Evolutionary conservation across 2,329 filamentous ascomycete genomes (phyloP), one percentile per base, ranked within the genome.

Genomic region (Colletotrichum sojae): DNA sequence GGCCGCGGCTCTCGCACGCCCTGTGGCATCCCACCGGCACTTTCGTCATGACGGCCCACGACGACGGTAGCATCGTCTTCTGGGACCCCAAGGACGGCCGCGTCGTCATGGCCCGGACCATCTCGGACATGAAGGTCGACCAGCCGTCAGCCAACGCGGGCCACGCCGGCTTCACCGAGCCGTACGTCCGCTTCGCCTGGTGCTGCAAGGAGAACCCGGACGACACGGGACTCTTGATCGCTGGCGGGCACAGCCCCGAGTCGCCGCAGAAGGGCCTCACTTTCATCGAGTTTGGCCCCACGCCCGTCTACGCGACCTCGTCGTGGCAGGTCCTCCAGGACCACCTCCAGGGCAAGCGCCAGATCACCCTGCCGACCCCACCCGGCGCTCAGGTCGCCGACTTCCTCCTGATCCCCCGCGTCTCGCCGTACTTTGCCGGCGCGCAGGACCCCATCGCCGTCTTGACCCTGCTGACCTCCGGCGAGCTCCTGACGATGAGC

Each of bases 21-120:
- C 79, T 95, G 16, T 99, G 95, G 95, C 96, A 99, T 81, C 96
- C 96, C 0, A 97, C 94, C 1, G 96, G 95, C 0, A 97, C 94
- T 0, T 97, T 97, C 75, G 83, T 98, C 45, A 78, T 96, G 73
- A 97, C 94, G 0, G 93, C 91, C 1, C 93, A 98, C 76, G 94
- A 97, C 64, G 96, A 99, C 77, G 92, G 92, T 40, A 97, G 94
- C 74, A 83, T 99, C 54, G 95, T 97, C 0, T 92, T 98, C 73
- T 99, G 95, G 95, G 96, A 99, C 78, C 85, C 92, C 1, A 97
- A 94, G 75, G 95, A 98, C 76, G 94, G 94, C 8, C 90, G 93
- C 65, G 83, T 97, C 45, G 83, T 99, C 6, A 90, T 94, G 84
- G 95, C 95, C 4, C 87, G 96, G 74, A 97, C 93, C 0, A 80